Evolutionary conservation across 495 filamentous ascomycete genomes (phyloP).

Genomic region (Talaromyces adpressus): DNA sequence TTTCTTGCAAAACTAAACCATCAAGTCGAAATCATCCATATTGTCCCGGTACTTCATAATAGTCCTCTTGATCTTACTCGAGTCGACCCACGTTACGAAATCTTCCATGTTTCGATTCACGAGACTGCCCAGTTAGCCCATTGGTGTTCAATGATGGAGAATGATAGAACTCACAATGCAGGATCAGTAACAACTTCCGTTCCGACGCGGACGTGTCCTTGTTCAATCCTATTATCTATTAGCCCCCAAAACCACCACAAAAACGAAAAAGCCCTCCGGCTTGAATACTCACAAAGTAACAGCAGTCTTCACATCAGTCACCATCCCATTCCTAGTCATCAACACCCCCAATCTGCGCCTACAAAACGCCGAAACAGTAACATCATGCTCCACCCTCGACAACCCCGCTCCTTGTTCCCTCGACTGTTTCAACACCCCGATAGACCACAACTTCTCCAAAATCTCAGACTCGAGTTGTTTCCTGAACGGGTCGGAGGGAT

Average conservation of each 20-base stretch:
- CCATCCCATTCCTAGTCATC: slow-evolving; percentile 84
- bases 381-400: slow-evolving; percentile 75
- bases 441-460: slow-evolving; percentile 81
- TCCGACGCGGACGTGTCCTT: slow-evolving; percentile 91
- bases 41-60: slow-evolving; percentile 92
- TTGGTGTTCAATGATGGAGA: background rate
- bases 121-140: slow-evolving; percentile 17
- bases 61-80: slow-evolving; percentile 92
- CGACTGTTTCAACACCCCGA: slow-evolving; percentile 72
- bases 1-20: slow-evolving; percentile 22
- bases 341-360: slow-evolving; percentile 74
- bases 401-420: slow-evolving; percentile 52
- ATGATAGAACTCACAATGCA: slow-evolving; percentile 2
- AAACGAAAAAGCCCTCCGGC: background rate
- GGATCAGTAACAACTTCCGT: slow-evolving; percentile 87
- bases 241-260: background rate
- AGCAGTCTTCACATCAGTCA: slow-evolving; percentile 71
- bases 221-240: slow-evolving; percentile 54
- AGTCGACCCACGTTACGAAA: slow-evolving; percentile 94
- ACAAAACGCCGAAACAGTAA: slow-evolving; percentile 80
- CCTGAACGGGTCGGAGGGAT: slow-evolving; percentile 70
- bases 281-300: slow-evolving; percentile 19
- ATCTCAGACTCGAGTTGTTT: slow-evolving; percentile 74
- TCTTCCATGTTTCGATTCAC: slow-evolving; percentile 78
- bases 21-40: slow-evolving; percentile 91